Conservation (phyloP, 2,329 filamentous ascomycete genomes). For the Leptosphaerulina australis region DNA sequence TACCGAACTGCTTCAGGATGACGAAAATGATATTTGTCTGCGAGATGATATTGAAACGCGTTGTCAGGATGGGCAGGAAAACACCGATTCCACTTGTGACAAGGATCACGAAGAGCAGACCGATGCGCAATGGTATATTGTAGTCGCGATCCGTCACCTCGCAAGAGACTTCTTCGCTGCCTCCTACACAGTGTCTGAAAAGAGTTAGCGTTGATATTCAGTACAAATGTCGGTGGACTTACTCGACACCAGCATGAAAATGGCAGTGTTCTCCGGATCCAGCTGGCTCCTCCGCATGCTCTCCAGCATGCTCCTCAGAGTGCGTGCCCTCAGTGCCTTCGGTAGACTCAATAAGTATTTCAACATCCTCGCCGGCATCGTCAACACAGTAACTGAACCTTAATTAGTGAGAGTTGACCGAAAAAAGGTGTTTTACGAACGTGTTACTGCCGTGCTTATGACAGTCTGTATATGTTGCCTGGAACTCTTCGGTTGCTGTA, state of each 20-base stretch:
- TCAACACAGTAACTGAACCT: conserved; percentile 65
- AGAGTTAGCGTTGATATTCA: conserved; percentile 35
- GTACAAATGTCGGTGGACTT: conserved; percentile 40
- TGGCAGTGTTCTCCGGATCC: conserved; percentile 59
- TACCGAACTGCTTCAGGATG: conserved; percentile 73
- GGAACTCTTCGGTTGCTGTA: conserved; percentile 62
- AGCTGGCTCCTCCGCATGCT: conserved; percentile 24
- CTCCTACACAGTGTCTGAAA: conserved; percentile 63
- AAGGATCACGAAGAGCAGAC: conserved; percentile 74
- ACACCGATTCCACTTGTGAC: conserved; percentile 72
- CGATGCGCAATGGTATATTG: conserved; percentile 71
- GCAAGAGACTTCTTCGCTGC: conserved; percentile 55
- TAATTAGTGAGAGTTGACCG: conserved; percentile 5
- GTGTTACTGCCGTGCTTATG: conserved; percentile 65
- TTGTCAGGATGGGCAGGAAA: conserved; percentile 69
- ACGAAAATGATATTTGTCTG: conserved; percentile 60
- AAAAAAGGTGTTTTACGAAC: conserved; percentile 52
- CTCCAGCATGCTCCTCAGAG: conserved; percentile 15
- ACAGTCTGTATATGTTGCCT: conserved; percentile 68
- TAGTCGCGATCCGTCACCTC: conserved; percentile 62
- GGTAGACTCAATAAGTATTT: conserved; percentile 54
- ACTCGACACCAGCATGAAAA: conserved; percentile 78
- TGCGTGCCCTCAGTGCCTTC: conserved; percentile 30
- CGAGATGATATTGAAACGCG: conserved; percentile 61
- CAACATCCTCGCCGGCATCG: conserved; percentile 65